These are phyloP conservation scores for Lactarius akahatsu DNA, from an alignment of 768 basidiomycete species.

Conservation along the genomic window DNA sequence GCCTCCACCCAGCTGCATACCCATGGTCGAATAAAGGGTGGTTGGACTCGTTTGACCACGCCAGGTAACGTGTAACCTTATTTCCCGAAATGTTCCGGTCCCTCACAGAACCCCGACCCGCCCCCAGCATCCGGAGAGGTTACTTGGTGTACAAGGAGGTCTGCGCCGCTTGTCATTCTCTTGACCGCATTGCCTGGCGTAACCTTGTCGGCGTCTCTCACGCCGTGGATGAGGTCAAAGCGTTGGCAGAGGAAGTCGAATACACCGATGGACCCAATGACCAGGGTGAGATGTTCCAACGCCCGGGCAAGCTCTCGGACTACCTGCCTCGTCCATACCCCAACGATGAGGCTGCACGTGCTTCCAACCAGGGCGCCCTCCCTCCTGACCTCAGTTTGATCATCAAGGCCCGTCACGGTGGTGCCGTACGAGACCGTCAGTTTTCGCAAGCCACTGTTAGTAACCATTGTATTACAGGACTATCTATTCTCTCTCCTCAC, in stretches of 20 bases:
- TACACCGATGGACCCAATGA: conserved; percentile 95
- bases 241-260: conserved; percentile 95
- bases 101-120: conserved; percentile 21
- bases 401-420: conserved; percentile 96
- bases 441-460: background rate
- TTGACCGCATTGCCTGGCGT: conserved; percentile 99
- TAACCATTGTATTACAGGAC: conserved; percentile 53
- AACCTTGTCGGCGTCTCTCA: conserved; percentile 98
- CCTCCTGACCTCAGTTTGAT: conserved; percentile 98
- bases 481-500: conserved; percentile 97
- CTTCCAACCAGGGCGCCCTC: conserved; percentile 90
- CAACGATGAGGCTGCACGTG: conserved; percentile 96
- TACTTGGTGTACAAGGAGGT: conserved; percentile 99
- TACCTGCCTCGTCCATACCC: conserved; percentile 95
- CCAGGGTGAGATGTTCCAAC: conserved; percentile 96
- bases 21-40: conserved; percentile 92
- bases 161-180: conserved; percentile 97
- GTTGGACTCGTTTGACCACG: conserved; percentile 94
- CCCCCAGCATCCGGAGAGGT: conserved; percentile 83
- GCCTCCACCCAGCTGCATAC: conserved; percentile 81
- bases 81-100: conserved; percentile 19
- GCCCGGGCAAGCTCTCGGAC: conserved; percentile 97
- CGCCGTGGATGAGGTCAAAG: conserved; percentile 84
- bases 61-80: conserved; percentile 60
- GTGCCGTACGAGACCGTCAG: conserved; percentile 63